Percentiles rank a stretch among this genome's conserved stretches.
These are phyloP conservation scores for Lipomyces mesembrius DNA, from an alignment of 805 yeast genomes.

Conservation along the genomic window DNA sequence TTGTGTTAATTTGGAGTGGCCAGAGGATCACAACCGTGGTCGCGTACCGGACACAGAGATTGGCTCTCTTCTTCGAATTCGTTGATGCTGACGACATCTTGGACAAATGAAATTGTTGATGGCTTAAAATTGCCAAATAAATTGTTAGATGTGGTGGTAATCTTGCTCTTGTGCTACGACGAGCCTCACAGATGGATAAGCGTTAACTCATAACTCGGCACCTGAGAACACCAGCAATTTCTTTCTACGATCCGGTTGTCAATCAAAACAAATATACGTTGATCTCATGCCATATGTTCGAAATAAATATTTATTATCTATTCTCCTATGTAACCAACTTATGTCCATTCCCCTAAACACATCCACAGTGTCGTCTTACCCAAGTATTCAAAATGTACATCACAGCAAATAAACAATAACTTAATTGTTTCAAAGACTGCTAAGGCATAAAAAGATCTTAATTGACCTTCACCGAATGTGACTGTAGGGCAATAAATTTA, in stretches of 20 bases:
- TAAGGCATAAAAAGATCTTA: background rate
- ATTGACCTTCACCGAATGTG: background rate
- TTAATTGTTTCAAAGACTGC: background rate
- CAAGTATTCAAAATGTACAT: background rate
- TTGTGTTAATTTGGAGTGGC: background rate
- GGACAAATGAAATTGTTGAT: background rate
- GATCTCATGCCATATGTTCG: background rate
- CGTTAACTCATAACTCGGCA: no score
- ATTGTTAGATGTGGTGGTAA: background rate
- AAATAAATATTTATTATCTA: background rate
- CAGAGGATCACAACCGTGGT: background rate
- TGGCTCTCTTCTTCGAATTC: constrained; percentile 14
- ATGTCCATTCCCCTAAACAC: background rate
- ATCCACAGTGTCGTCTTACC: background rate
- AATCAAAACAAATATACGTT: no score
- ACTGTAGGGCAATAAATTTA: background rate
- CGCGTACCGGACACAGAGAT: constrained; percentile 19
- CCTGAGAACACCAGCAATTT: no score
- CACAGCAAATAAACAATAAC: no score
- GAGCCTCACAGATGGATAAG: no score
- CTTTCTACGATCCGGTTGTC: no score
- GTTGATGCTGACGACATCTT: constrained; percentile 12
- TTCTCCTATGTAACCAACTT: background rate
- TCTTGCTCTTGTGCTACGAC: no score
- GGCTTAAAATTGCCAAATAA: background rate